Evolutionary conservation across 805 yeast genomes (phyloP).

Genomic region (Cyberlindnera euphorbiiphila): DNA sequence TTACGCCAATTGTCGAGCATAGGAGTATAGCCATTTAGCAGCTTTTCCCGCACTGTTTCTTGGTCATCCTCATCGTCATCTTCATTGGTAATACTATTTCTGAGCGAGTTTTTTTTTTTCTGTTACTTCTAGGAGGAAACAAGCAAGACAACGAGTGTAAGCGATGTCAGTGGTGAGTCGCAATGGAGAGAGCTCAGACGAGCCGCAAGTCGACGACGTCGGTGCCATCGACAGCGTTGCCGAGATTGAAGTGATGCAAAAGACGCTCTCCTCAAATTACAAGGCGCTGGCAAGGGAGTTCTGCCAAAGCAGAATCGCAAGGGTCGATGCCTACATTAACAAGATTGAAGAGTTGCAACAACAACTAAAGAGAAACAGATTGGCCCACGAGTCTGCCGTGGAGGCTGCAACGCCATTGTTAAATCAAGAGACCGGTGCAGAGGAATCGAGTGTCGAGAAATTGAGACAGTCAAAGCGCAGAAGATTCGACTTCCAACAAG

Average conservation of each 20-base stretch:
- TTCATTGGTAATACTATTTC: too few species aligned
- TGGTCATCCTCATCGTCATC: too few species aligned
- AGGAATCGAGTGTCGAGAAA: conserved; percentile 4
- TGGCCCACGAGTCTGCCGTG: conserved; percentile 18
- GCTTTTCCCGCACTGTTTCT: too few species aligned
- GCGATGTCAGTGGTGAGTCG: neutral
- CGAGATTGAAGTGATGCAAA: conserved; percentile 23
- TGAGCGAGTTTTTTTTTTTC: too few species aligned
- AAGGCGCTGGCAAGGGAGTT: conserved; percentile 30
- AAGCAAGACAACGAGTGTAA: too few species aligned
- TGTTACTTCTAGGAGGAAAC: neutral
- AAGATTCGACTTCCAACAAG: neutral
- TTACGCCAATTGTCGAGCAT: too few species aligned
- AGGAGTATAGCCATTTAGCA: too few species aligned
- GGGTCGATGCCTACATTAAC: conserved; percentile 32
- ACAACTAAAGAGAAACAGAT: conserved; percentile 22
- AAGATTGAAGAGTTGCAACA: conserved; percentile 31
- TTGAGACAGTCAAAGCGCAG: conserved; percentile 8
- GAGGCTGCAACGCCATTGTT: conserved; percentile 16
- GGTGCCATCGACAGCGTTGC: conserved; percentile 16
- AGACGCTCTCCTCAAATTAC: conserved; percentile 30
- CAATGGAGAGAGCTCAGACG: neutral
- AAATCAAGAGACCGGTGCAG: conserved; percentile 15
- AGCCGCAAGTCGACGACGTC: neutral
- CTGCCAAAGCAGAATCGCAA: conserved; percentile 26